Percentiles rank a stretch among this genome's conserved stretches.
Evolutionary conservation across 2,329 filamentous ascomycete species (phyloP).

Genomic region (Colletotrichum higginsianum): DNA sequence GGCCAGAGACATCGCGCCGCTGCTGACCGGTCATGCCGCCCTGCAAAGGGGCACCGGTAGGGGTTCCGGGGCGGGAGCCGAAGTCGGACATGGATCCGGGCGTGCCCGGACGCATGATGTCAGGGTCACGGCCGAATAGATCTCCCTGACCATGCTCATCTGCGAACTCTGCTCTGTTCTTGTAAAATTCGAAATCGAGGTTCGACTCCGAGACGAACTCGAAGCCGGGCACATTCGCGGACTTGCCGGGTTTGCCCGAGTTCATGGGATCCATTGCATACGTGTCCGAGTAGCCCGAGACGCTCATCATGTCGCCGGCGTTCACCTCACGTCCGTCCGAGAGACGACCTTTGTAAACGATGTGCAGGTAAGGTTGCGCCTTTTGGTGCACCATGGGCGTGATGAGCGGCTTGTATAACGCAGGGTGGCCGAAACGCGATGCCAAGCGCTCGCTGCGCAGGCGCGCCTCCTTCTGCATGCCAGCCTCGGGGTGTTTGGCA

Average conservation of each 20-base stretch:
- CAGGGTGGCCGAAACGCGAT: constrained; percentile 90
- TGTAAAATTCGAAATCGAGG: constrained; percentile 93
- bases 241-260: constrained; percentile 64
- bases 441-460: constrained; percentile 78
- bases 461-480: constrained; percentile 65
- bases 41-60: constrained; percentile 56
- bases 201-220: constrained; percentile 90
- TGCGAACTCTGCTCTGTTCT: constrained; percentile 89
- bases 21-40: constrained; percentile 45
- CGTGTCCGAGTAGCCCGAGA: constrained; percentile 86
- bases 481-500: constrained; percentile 60
- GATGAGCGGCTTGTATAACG: constrained; percentile 88
- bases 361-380: constrained; percentile 87
- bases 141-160: constrained; percentile 88
- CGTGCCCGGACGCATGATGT: constrained; percentile 74
- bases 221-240: constrained; percentile 76
- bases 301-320: constrained; percentile 68
- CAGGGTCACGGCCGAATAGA: constrained; percentile 72
- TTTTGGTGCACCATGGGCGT: constrained; percentile 97
- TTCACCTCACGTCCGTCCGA: constrained; percentile 74
- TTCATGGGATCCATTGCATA: constrained; percentile 87
- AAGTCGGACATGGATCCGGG: constrained; percentile 67
- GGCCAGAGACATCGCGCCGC: constrained; percentile 26
- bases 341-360: constrained; percentile 87
- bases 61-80: constrained; percentile 67